Conservation (phyloP, 2,329 filamentous ascomycete genomes). For the Cladophialophora carrionii region DNA sequence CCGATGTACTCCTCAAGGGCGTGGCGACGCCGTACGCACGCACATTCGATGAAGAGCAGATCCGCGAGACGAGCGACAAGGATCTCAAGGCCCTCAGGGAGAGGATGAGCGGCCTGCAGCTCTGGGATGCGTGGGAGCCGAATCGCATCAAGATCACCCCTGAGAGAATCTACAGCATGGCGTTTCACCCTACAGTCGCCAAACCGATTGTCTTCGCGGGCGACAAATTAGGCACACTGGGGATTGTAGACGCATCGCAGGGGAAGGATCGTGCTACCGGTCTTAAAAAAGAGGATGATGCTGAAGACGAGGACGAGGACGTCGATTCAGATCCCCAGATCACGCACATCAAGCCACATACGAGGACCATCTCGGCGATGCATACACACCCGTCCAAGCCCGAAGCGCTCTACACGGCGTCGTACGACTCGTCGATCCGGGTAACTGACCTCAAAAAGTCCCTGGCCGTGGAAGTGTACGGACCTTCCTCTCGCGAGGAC, state of each 20-base stretch:
- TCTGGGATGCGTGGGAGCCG: constrained; percentile 84
- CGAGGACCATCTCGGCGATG: constrained; percentile 83
- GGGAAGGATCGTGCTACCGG: constrained; percentile 47
- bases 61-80: constrained; percentile 76
- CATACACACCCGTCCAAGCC: constrained; percentile 73
- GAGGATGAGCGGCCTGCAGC: constrained; percentile 72
- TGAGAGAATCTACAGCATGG: constrained; percentile 81
- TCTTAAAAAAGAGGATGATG: constrained; percentile 49
- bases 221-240: constrained; percentile 89
- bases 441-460: constrained; percentile 82
- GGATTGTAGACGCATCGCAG: constrained; percentile 87
- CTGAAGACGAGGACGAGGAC: constrained; percentile 69
- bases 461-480: constrained; percentile 78
- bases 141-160: constrained; percentile 92
- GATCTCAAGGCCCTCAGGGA: constrained; percentile 72
- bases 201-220: constrained; percentile 91
- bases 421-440: constrained; percentile 90
- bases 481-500: constrained; percentile 67
- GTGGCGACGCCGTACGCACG: constrained; percentile 77
- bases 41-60: constrained; percentile 84
- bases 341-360: constrained; percentile 86
- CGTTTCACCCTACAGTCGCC: constrained; percentile 82
- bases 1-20: constrained; percentile 64
- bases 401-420: constrained; percentile 78
- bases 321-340: constrained; percentile 73